Percentiles rank a stretch among this genome's conserved stretches.
phyloP scores from a whole-genome alignment of 2,329 filamentous ascomycete genomes.

The Fusarium keratoplasticum region DNA sequence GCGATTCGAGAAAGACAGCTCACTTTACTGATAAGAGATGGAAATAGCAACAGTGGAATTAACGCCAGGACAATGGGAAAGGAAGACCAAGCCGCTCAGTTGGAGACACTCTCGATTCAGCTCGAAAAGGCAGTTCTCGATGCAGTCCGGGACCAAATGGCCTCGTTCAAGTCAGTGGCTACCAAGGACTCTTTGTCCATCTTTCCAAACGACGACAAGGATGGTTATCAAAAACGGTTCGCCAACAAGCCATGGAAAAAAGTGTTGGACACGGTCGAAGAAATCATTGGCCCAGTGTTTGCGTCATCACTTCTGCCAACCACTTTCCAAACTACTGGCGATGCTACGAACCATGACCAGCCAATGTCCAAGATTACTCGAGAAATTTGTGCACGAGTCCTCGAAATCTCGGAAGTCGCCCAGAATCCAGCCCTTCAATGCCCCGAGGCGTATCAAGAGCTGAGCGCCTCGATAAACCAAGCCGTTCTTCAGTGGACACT shows the following conservation, averaged over 20 bases:
- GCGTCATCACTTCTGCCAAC: not conserved
- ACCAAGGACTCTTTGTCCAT: not conserved
- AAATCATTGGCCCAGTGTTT: not conserved
- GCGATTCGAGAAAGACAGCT: not conserved
- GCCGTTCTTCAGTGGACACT: not conserved
- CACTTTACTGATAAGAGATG: not conserved
- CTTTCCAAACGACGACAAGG: not conserved
- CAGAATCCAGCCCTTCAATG: not conserved
- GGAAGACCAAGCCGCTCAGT: not conserved
- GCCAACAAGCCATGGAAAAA: not conserved
- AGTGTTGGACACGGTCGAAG: not conserved
- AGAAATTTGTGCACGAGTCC: not conserved
- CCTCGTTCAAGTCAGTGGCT: not conserved
- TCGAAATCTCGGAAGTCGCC: not conserved
- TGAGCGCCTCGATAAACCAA: not conserved
- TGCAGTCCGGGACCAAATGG: not conserved
- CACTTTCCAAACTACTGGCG: too few species aligned
- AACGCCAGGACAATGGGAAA: not conserved
- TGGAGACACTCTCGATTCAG: not conserved
- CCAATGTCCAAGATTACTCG: not conserved
- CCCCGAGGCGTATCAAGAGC: not conserved
- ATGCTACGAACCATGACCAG: not conserved
- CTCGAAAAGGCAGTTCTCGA: conserved; percentile 1
- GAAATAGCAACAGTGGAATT: not conserved
- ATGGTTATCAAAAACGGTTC: not conserved